Evolutionary conservation across 2,329 filamentous ascomycete species (phyloP), one percentile per base, ranked within the genome.

Genomic region (Camptophora hylomeconis): DNA sequence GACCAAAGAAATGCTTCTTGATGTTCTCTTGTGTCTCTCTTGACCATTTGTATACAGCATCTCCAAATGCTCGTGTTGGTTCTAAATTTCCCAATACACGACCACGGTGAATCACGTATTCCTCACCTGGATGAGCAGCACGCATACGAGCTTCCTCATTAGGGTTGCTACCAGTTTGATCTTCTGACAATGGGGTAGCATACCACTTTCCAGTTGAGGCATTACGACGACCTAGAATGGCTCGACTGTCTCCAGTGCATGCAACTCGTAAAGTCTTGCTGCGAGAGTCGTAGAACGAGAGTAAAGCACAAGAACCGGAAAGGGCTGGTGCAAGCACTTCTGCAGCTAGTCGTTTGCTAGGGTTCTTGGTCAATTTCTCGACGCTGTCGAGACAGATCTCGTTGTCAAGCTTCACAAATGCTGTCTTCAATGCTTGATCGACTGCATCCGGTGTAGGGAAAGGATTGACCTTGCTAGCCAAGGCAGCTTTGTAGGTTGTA

Each of bases 31-130:
- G 82, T 1, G 84, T 78, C 36, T 93, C 83, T 28, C 72, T 69
- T 35, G 72, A 80, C 89, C 89, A 98, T 57, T 98, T 98, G 63
- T 98, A 98, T 45, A 79, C 77, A 6, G 89, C 87, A 54, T 98
- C 89, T 19, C 89, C 92, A 54, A 98, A 98, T 0, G 92, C 87
- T 39, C 89, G 76, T 11, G 79, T 87, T 3, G 89, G 89, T 53
- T 98, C 89, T 8, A 98, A 65, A 11, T 86, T 81, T 24, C 89
- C 89, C 1, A 98, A 67, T 10, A 98, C 82, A 37, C 89, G 79
- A 5, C 89, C 89, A 44, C 92, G 89, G 23, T 75, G 69, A 21
- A 93, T 75, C 6, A 94, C 89, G 44, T 86, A 67, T 7, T 36
- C 32, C 56, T 98, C 89, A 16, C 79, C 80, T 1, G 89, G 89